phyloP scores from a whole-genome alignment of 2,329 filamentous ascomycete species.

The Paramyrothecium sp. region DNA sequence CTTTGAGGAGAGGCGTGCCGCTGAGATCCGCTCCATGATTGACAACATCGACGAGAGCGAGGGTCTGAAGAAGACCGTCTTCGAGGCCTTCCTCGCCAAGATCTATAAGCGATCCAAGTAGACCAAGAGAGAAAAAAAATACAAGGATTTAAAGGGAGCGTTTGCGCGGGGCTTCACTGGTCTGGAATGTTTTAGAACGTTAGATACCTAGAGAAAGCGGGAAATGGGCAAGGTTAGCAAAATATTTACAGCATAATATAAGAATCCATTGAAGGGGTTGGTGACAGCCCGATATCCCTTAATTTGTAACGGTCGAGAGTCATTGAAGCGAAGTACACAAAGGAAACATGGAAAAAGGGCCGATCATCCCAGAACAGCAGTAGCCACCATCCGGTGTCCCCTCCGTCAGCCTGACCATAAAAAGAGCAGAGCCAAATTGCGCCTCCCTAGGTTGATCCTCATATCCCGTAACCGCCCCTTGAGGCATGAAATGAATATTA shows the following conservation, averaged over 20 bases:
- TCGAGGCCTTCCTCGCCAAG: slow-evolving; percentile 88
- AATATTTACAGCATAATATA: background rate
- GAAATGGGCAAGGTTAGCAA: background rate
- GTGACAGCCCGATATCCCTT: background rate
- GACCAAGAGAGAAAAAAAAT: slow-evolving; percentile 11
- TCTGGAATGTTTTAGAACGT: background rate
- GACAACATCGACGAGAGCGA: slow-evolving; percentile 77
- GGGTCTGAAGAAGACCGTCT: slow-evolving; percentile 86
- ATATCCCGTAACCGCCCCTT: no score
- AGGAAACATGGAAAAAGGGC: no score
- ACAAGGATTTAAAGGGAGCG: background rate
- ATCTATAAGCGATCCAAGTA: slow-evolving; percentile 99
- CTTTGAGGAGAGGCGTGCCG: slow-evolving; percentile 85
- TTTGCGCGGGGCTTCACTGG: background rate
- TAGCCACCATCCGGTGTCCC: no score
- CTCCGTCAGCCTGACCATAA: no score
- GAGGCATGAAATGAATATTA: no score
- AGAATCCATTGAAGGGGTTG: background rate
- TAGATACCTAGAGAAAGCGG: background rate
- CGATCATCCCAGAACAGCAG: no score
- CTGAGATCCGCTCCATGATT: slow-evolving; percentile 76
- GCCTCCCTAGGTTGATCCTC: no score
- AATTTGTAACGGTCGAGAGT: no score
- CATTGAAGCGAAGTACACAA: background rate
- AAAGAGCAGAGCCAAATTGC: no score